phyloP scores from a whole-genome alignment of 2,329 filamentous ascomycete genomes.

The Fusarium gaditjirri region DNA sequence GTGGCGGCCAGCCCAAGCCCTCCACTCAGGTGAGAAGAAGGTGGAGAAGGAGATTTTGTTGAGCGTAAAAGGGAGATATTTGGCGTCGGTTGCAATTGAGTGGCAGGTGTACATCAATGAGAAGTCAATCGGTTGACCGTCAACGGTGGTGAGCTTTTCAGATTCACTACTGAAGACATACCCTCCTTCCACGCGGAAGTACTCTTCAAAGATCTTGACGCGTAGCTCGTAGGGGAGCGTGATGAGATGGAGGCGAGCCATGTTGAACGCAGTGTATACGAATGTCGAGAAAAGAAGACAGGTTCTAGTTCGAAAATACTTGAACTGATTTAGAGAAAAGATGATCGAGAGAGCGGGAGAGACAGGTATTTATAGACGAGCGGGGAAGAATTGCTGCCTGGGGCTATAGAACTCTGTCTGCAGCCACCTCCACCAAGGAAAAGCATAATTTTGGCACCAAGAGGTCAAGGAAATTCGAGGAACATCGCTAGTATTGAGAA shows the following conservation, averaged over 20 bases:
- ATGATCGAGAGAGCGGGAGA: not conserved
- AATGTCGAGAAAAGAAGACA: not conserved
- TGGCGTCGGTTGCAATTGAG: not conserved
- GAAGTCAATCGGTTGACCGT: not conserved
- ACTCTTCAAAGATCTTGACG: not conserved
- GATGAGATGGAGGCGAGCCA: not conserved
- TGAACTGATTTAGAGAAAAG: not conserved
- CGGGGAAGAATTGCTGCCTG: not conserved
- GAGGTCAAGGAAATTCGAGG: not conserved
- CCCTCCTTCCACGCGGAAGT: not conserved
- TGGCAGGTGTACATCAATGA: slow-evolving; percentile 1
- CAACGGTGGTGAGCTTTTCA: not conserved
- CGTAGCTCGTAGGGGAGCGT: not conserved
- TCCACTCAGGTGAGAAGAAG: not conserved
- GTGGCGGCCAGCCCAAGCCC: not conserved
- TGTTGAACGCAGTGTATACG: not conserved
- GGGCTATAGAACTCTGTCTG: not conserved
- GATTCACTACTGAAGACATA: not conserved
- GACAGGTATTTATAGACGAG: not conserved
- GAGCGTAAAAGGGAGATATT: not conserved
- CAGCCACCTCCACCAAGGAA: not conserved
- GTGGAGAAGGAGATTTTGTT: slow-evolving; percentile 1
- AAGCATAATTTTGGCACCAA: not conserved
- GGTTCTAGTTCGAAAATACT: not conserved
- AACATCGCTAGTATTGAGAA: rapidly evolving